Evolutionary conservation across 768 basidiomycete genomes (phyloP).

Genomic region (Lepiota subincarnata): DNA sequence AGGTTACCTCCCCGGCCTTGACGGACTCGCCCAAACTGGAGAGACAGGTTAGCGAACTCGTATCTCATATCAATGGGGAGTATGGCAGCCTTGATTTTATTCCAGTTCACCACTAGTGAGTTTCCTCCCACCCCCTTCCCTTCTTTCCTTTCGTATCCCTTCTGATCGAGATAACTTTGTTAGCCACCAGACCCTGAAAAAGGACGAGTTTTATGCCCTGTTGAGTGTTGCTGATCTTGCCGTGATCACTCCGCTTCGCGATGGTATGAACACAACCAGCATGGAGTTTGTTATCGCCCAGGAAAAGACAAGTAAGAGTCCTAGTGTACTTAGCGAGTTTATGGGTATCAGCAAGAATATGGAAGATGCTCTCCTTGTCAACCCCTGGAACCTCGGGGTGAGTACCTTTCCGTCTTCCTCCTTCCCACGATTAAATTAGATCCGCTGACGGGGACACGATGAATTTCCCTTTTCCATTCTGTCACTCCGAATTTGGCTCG

Average conservation of each 20-base stretch:
- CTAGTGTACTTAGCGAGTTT: conserved; percentile 92
- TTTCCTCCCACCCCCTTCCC: conserved; percentile 20
- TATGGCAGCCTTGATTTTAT: conserved; percentile 94
- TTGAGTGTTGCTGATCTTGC: conserved; percentile 91
- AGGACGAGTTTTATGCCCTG: conserved; percentile 97
- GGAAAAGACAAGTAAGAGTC: conserved; percentile 74
- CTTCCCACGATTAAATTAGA: conserved; percentile 6
- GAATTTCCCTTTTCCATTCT: background rate
- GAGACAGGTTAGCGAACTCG: conserved; percentile 88
- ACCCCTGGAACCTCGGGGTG: conserved; percentile 94
- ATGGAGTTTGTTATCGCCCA: conserved; percentile 99
- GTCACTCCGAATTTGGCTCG: background rate
- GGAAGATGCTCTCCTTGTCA: conserved; percentile 84
- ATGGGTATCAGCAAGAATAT: conserved; percentile 96
- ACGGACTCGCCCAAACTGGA: conserved; percentile 93
- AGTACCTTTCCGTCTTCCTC: conserved; percentile 22
- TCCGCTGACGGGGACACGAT: background rate
- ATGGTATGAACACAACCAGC: conserved; percentile 98
- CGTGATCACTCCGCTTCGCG: conserved; percentile 91
- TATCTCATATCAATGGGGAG: conserved; percentile 93
- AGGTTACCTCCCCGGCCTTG: conserved; percentile 91
- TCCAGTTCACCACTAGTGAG: conserved; percentile 97
- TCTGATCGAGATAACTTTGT: background rate
- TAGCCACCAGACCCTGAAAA: conserved; percentile 95
- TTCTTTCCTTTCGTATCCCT: background rate